Percentiles rank a stretch among this genome's conserved stretches.
phyloP scores from a whole-genome alignment of 495 filamentous ascomycete genomes.

The Opeltia flavorubescens region DNA sequence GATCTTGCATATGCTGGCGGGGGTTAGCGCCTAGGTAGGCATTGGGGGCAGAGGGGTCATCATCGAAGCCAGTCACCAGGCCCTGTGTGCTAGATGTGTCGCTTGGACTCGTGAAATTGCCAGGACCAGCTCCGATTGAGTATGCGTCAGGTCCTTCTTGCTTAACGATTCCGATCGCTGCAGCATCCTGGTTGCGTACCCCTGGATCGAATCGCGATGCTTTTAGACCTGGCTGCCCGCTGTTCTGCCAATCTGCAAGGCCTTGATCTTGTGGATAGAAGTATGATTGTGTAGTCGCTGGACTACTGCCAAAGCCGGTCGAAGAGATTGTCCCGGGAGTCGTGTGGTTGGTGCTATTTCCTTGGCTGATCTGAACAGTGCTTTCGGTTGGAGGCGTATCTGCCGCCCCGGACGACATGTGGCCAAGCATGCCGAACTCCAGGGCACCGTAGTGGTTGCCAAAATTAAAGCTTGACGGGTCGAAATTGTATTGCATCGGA shows the following conservation, averaged over 20 bases:
- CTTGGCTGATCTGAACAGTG: constrained; percentile 13
- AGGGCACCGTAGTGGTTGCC: constrained; percentile 87
- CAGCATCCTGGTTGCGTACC: constrained; percentile 10
- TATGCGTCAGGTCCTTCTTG: constrained; percentile 48
- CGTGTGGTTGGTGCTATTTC: constrained; percentile 23
- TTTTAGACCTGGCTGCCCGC: constrained; percentile 20
- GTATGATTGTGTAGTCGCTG: constrained; percentile 9
- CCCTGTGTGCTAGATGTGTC: constrained; percentile 34
- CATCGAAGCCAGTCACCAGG: constrained; percentile 27
- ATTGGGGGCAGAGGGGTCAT: constrained; percentile 11
- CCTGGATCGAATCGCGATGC: constrained; percentile 13
- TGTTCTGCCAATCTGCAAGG: constrained; percentile 10
- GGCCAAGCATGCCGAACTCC: constrained; percentile 87
- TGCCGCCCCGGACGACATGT: constrained; percentile 77
- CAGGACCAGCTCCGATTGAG: constrained; percentile 54
- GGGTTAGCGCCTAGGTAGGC: constrained; percentile 18
- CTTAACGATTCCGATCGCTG: constrained; percentile 25
- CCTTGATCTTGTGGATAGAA: constrained; percentile 12
- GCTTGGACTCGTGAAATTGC: constrained; percentile 47
- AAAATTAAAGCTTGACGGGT: constrained; percentile 86
- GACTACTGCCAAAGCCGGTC: constrained; percentile 13
- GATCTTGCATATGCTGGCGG: constrained; percentile 18
- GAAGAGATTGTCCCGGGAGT: constrained; percentile 13
- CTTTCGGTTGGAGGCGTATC: constrained; percentile 60
- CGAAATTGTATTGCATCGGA: constrained; percentile 83